These are phyloP conservation scores for Mycogone perniciosa DNA, from an alignment of 2,329 filamentous ascomycete species.

Conservation along the genomic window DNA sequence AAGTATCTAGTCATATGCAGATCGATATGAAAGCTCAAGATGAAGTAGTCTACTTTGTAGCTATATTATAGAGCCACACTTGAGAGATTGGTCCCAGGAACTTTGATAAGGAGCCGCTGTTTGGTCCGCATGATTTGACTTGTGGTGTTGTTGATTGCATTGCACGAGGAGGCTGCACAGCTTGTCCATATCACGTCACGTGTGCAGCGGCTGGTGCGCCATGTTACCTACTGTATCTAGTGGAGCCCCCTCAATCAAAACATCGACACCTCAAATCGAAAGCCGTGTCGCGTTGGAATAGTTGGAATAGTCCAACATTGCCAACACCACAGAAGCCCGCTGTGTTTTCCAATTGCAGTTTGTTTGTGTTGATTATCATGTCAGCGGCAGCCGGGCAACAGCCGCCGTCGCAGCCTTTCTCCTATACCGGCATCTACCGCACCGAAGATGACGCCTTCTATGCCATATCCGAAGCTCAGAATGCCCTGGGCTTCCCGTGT, in stretches of 20 bases:
- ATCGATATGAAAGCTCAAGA: too few relatives aligned
- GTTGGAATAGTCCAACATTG: background rate
- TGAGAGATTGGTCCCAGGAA: too few relatives aligned
- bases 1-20: too few relatives aligned
- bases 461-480: background rate
- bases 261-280: background rate
- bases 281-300: background rate
- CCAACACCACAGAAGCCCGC: background rate
- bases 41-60: too few relatives aligned
- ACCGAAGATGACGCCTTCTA: background rate
- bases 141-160: background rate
- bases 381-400: background rate
- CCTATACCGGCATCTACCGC: background rate
- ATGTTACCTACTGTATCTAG: background rate
- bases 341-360: background rate
- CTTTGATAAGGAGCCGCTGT: too few relatives aligned
- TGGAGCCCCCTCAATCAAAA: background rate
- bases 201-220: background rate
- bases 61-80: too few relatives aligned
- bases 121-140: too few relatives aligned
- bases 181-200: background rate
- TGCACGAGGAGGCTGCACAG: background rate
- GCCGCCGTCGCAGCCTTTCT: background rate
- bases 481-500: background rate
- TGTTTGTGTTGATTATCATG: background rate